Percentiles rank a stretch among this genome's conserved stretches.
These are phyloP conservation scores for Jamesozyma gamospora DNA, from an alignment of 805 yeast species.

Conservation along the genomic window DNA sequence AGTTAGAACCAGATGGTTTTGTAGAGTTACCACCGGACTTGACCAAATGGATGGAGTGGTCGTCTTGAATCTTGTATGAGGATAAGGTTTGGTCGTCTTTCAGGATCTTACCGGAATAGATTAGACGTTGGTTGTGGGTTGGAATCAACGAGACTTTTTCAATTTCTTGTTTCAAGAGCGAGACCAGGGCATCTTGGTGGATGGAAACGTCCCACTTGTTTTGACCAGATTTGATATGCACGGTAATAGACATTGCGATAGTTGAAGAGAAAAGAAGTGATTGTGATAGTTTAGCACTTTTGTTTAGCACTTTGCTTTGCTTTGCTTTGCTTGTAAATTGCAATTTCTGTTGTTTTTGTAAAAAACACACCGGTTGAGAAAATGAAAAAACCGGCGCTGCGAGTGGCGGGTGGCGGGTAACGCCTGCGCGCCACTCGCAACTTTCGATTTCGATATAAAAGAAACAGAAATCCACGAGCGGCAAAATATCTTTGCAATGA, in stretches of 20 bases:
- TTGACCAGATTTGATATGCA: constrained; percentile 49
- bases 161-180: constrained; percentile 57
- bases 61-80: constrained; percentile 71
- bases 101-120: constrained; percentile 87
- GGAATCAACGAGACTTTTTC: constrained; percentile 56
- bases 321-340: too few relatives aligned
- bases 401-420: too few relatives aligned
- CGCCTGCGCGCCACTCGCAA: too few relatives aligned
- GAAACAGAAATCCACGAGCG: too few relatives aligned
- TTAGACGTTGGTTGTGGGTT: constrained; percentile 73
- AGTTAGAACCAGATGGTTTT: constrained; percentile 19
- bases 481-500: too few relatives aligned
- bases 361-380: too few relatives aligned
- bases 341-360: too few relatives aligned
- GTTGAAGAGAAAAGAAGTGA: too few relatives aligned
- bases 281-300: too few relatives aligned
- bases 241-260: constrained; percentile 23
- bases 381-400: too few relatives aligned
- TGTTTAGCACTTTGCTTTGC: too few relatives aligned
- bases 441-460: too few relatives aligned
- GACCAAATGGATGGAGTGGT: constrained; percentile 83
- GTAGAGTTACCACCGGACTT: constrained; percentile 50
- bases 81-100: constrained; percentile 72
- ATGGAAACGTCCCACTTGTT: constrained; percentile 62
- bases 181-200: constrained; percentile 44